Base-by-base conservation (phyloP, 202 grass and related monocot species). In the Schoenoplectus tabernaemontani region DNA sequence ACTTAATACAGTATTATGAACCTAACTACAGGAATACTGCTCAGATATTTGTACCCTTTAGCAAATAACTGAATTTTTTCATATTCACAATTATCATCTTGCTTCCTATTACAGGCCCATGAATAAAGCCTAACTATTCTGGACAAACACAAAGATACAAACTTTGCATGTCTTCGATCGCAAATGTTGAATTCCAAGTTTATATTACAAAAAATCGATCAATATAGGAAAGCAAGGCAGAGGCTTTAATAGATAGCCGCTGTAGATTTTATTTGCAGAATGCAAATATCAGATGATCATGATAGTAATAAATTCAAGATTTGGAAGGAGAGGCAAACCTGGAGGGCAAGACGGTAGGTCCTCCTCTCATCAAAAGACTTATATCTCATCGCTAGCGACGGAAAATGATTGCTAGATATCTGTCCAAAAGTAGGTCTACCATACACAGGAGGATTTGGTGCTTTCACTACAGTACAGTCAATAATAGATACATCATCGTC, bases 361-460 rank as follows among this genome's bases (percentile, higher is more conserved):
- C 64, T 69, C 77, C 90, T 95, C 79, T 99, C 96, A 82, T 99
- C 86, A 78, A 76, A 64, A 65, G 88, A 42, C 85, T 82, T 99
- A 54, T 78, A 86, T 82, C 84, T 77, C 78, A 85, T 89, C 23
- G 86, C 86, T 67, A 84, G 79, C 20, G 70, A 6, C 2, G 70
- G 70, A 1, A 56, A 75, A 75, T 75, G 36, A 74, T 15, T 74
- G 70, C 47, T 34, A 54, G 70, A 36, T 69, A 82, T 88, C 32
- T 83, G 80, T 78, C 87, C 80, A 84, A 73, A 53, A 75, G 79
- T 78, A 79, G 90, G 77, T 64, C 64, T 86, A 6, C 75, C 57
- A 88, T 83, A 85, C 71, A 85, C n/a, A 80, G 87, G 84, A 61
- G 85, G 92, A 19, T 88, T 82, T 56, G 83, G 78, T 38, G 63